Conservation (phyloP, 2,329 filamentous ascomycete genomes). For the Penicillium sp. region DNA sequence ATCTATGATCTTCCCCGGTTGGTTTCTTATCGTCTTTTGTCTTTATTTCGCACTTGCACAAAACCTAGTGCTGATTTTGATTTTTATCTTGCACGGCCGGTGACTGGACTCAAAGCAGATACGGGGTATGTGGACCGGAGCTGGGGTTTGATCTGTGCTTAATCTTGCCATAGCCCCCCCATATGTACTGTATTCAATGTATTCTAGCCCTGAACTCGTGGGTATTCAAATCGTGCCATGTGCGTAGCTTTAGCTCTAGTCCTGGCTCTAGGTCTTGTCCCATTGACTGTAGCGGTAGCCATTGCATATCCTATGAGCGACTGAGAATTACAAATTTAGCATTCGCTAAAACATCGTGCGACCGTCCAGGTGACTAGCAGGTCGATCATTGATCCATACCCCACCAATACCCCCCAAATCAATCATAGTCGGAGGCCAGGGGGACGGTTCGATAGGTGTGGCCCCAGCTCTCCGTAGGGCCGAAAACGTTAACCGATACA, state of each 20-base stretch:
- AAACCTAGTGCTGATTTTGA: not conserved
- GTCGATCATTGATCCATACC: not conserved
- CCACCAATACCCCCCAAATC: not conserved
- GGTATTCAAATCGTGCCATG: not conserved
- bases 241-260: not conserved
- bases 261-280: too few relatives aligned
- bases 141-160: not conserved
- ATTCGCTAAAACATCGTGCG: not conserved
- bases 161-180: not conserved
- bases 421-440: too few relatives aligned
- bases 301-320: too few relatives aligned
- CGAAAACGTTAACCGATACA: constrained; percentile 36
- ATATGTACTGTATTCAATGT: not conserved
- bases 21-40: not conserved
- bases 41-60: not conserved
- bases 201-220: not conserved
- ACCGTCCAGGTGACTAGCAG: not conserved
- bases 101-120: not conserved
- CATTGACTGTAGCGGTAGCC: too few relatives aligned
- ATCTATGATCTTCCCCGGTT: not conserved
- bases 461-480: constrained; percentile 32
- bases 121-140: not conserved
- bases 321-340: not conserved
- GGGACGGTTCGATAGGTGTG: not conserved
- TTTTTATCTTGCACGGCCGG: not conserved